phyloP scores from a whole-genome alignment of 495 filamentous ascomycete genomes.

The Penicillium fimorum region DNA sequence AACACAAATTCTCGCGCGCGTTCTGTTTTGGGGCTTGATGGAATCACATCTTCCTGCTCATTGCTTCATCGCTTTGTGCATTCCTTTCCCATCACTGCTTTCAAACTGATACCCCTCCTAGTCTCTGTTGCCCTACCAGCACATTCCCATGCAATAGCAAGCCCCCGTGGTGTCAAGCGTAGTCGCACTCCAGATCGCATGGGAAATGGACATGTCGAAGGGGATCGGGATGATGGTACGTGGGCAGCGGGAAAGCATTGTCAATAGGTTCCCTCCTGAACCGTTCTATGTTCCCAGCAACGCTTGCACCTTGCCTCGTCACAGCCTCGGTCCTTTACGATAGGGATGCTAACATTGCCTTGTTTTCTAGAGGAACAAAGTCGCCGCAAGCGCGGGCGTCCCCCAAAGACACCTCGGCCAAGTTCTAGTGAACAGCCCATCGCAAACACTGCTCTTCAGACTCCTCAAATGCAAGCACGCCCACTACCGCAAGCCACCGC shows the following conservation, averaged over 20 bases:
- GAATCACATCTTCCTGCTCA: not conserved
- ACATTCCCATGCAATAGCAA: conserved; percentile 45
- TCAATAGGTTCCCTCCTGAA: conserved; percentile 4
- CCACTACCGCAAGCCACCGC: conserved; percentile 58
- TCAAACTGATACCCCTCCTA: conserved; percentile 45
- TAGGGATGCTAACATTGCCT: conserved; percentile 18
- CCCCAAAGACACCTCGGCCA: conserved; percentile 66
- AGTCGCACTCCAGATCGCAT: conserved; percentile 86
- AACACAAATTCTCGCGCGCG: conserved; percentile 1
- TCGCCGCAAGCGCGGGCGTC: conserved; percentile 82
- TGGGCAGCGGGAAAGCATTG: conserved; percentile 35
- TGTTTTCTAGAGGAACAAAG: conserved; percentile 61
- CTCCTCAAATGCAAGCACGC: conserved; percentile 74
- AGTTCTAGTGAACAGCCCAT: conserved; percentile 49
- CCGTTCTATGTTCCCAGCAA: conserved; percentile 3
- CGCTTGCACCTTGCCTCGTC: conserved; percentile 2
- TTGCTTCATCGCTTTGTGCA: conserved; percentile 9
- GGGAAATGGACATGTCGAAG: conserved; percentile 57
- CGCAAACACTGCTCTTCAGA: conserved; percentile 60
- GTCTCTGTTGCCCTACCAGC: conserved; percentile 43
- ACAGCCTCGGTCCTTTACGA: not conserved
- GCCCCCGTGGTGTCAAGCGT: conserved; percentile 83
- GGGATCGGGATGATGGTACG: conserved; percentile 81
- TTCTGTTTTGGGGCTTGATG: not conserved
- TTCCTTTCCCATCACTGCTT: conserved; percentile 23